Conservation (phyloP, 139 green algal species). For the Chlamydomonas schloesseri region DNA sequence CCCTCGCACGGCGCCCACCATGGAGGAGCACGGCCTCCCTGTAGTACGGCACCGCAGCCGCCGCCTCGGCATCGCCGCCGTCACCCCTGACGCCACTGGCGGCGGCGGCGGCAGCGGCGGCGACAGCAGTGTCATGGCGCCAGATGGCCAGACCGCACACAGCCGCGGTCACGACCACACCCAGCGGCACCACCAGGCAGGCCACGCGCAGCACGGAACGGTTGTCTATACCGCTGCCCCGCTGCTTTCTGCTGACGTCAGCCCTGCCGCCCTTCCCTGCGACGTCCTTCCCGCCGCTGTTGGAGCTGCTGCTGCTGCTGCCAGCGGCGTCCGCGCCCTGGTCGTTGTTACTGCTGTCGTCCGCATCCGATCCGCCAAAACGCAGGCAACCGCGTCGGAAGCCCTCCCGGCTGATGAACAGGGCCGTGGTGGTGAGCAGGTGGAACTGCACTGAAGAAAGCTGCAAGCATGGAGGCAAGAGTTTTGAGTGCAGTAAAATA, state of each 20-base stretch:
- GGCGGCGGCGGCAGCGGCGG: not conserved
- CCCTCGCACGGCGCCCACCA: conserved; percentile 43
- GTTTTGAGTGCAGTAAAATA: not conserved
- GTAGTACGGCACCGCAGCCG: conserved; percentile 56
- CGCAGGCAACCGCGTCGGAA: conserved; percentile 87
- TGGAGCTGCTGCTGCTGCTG: not conserved
- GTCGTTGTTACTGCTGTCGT: not conserved
- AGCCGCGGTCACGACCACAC: conserved; percentile 52
- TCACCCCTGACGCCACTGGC: not conserved
- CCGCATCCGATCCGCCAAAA: conserved; percentile 32
- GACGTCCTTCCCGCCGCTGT: no score
- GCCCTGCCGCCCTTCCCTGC: not conserved
- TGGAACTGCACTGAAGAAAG: conserved; percentile 90
- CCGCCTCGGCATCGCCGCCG: not conserved
- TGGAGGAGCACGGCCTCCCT: conserved; percentile 67
- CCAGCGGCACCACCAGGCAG: conserved; percentile 66
- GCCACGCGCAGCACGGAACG: conserved; percentile 55
- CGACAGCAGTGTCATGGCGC: not conserved
- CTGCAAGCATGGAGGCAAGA: conserved; percentile 41
- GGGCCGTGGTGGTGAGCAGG: conserved; percentile 90
- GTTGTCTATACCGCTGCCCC: not conserved
- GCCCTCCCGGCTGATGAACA: conserved; percentile 90
- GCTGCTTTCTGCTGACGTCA: no score
- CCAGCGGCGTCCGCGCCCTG: not conserved
- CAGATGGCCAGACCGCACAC: conserved; percentile 60